Base-by-base conservation (phyloP, 768 basidiomycete genomes). In the Tricholoma terreum region DNA sequence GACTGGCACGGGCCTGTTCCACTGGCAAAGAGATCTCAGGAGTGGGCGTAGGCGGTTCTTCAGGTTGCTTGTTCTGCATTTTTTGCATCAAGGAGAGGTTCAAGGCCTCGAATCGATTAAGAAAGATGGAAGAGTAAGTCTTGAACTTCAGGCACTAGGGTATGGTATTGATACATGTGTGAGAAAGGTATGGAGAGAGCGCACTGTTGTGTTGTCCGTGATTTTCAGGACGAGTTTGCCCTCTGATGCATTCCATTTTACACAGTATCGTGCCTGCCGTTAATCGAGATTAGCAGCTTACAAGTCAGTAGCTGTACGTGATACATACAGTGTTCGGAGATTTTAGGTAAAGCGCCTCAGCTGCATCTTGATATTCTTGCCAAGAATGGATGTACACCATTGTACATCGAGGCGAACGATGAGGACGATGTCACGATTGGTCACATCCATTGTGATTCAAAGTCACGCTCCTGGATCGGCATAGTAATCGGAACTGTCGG, bases 61-160 rank as follows among this genome's bases (percentile, higher is more conserved):
- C 70, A 2, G 72, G 73, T 55, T 70, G 78, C 14, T 68, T 79
- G 65, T 94, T 92, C 67, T 85, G 89, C 87, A 94, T 93, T 74
- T 89, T 90, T 65, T 87, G 82, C 78, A 93, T 89, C 52, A 97
- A 77, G 6, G 89, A 84, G 42, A 90, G 81, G 68, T 96, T 97
- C 59, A 98, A 80, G 6, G 87, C 81, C 72, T 98, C 94, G 75
- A 98, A 98, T 63, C 95, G 90, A 79, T 98, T 97, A 61, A 98
- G 86, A 74, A 92, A 93, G 68, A 96, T 87, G 51, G 91, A 92
- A 2, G 94, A 97, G 64, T 88, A 86, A 1, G 95, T 96, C 73
- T 95, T 94, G 80, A 96, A 98, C 73, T 95, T 97, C 64, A 98
- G 80, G 71, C 94, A 96, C 96, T 98, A 69, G 54, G 22, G 40